Conservation (phyloP, 208 protist genomes). For the Leishmania gerbilli region DNA sequence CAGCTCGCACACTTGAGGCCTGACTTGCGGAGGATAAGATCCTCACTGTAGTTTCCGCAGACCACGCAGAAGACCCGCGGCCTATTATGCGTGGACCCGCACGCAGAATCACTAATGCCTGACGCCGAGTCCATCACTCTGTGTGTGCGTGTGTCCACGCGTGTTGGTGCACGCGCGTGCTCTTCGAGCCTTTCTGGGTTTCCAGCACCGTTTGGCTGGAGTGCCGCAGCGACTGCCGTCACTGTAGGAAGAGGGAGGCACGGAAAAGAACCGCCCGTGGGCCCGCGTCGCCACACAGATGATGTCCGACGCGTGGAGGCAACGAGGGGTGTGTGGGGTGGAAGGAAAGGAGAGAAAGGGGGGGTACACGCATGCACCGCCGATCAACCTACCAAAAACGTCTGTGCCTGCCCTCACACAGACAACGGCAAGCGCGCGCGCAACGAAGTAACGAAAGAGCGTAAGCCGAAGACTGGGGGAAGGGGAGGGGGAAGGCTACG, state of each 20-base stretch:
- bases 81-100: background rate
- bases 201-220: background rate
- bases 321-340: background rate
- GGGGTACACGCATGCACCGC: background rate
- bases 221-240: background rate
- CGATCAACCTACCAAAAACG: background rate
- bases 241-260: background rate
- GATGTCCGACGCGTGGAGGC: background rate
- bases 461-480: background rate
- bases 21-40: conserved; percentile 50
- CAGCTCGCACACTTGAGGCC: conserved; percentile 60
- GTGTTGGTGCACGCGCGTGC: background rate
- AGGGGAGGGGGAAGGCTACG: background rate
- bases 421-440: background rate
- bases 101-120: background rate
- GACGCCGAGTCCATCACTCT: conserved; percentile 5
- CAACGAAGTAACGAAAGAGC: background rate
- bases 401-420: background rate
- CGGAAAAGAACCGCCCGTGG: background rate
- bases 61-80: conserved; percentile 58
- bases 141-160: background rate
- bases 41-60: conserved; percentile 40
- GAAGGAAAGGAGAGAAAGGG: background rate
- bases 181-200: background rate
- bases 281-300: background rate